phyloP scores from a whole-genome alignment of 2,329 filamentous ascomycete genomes.

The Verticillium alfalfae region DNA sequence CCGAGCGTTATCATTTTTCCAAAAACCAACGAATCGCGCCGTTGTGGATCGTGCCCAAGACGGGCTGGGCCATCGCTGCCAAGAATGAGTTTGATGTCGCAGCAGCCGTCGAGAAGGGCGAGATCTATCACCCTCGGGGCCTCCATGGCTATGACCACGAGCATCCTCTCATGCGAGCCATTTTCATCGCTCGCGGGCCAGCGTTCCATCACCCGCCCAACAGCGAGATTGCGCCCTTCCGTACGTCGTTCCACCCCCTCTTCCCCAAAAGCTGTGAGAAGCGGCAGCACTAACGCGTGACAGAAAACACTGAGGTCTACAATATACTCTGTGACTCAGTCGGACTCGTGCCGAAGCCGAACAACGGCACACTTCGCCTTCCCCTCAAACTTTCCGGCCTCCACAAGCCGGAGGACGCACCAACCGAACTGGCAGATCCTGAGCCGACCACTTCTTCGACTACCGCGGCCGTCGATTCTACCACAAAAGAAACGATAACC shows the following conservation, averaged over 20 bases:
- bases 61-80: conserved; percentile 87
- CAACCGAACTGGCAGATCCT: conserved; percentile 51
- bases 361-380: conserved; percentile 81
- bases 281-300: conserved; percentile 16
- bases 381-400: conserved; percentile 60
- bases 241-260: conserved; percentile 48
- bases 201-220: conserved; percentile 85
- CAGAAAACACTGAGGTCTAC: conserved; percentile 92
- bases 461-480: conserved; percentile 2
- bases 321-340: conserved; percentile 90
- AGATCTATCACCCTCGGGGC: conserved; percentile 73
- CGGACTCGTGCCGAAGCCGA: conserved; percentile 65
- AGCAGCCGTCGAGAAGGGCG: conserved; percentile 56
- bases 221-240: conserved; percentile 74
- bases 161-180: conserved; percentile 91
- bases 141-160: conserved; percentile 94
- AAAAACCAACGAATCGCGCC: conserved; percentile 87
- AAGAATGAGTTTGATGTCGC: conserved; percentile 72
- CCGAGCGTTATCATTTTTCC: conserved; percentile 84
- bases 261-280: background rate
- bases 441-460: conserved; percentile 21
- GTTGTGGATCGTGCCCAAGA: conserved; percentile 86
- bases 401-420: conserved; percentile 46
- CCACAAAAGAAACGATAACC: conserved; percentile 11
- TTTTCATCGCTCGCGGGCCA: conserved; percentile 87